Evolutionary conservation across 257 asterid species (phyloP), one percentile per base, ranked within the genome.

Genomic region (Solanum pimpinellifolium): DNA sequence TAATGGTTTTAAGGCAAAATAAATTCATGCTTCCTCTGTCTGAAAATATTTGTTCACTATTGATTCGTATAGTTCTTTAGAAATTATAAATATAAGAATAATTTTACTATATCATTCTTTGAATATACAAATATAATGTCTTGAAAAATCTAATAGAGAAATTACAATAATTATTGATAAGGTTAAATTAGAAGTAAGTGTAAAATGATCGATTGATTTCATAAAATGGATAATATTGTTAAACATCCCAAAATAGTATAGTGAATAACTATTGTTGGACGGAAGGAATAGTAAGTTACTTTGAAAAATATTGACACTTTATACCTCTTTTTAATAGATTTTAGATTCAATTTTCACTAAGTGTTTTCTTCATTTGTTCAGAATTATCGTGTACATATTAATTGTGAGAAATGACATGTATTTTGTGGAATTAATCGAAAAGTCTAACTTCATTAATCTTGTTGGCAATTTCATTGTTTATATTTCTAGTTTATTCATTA

Each of bases 371-470:
- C 3, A 1, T 2, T 16, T 0, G 20, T 3, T 49, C 3, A 23
- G 2, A n/a, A 27, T 21, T 3, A 9, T 0, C 3, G 2, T 4
- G 2, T n/a, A 49, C 8, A 14, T 49, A 2, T 46, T 46, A 0
- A 2, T 49, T 4, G 59, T 5, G 21, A 2, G 3, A 49, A 13
- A 2, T 14, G 8, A 49, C 9, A 49, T 49, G 1, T 15, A 49
- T 49, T 5, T 1, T 1, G 1, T 49, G 20, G 3, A 49, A 49
- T 49, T 49, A 2, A 2, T 14, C 9, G 0, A 49, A 0, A 6
- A 14, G 60, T 37, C 20, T 6, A 8, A 10, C 68, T 42, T 42
- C 1, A 47, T 49, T 49, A 2, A 49, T 49, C 23, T 3, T 6
- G 18, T 25, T 65, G 7, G 8, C 73, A 49, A 2, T 8, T 65